These are phyloP conservation scores for Elymus sibiricus DNA, from an alignment of 176 grass and related monocot species.

Conservation along the genomic window DNA sequence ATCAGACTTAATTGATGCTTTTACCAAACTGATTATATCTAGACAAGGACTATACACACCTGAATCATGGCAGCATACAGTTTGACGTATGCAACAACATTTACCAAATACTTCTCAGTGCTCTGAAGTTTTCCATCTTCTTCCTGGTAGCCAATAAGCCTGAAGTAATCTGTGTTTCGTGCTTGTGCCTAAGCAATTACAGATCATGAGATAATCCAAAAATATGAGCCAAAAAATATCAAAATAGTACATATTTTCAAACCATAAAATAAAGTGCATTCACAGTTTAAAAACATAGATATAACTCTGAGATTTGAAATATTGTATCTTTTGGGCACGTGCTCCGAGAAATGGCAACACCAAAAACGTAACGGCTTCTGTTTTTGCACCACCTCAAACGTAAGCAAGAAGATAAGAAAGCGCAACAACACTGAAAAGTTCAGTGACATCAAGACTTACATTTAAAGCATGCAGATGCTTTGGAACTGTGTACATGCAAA, in stretches of 20 bases:
- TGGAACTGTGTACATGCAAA: constrained; percentile 89
- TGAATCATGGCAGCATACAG: constrained; percentile 89
- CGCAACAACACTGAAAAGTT: not conserved
- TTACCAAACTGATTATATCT: not conserved
- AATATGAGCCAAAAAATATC: not conserved
- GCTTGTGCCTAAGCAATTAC: constrained; percentile 48
- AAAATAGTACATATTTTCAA: not conserved
- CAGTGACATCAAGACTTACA: constrained; percentile 49
- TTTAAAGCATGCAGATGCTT: constrained; percentile 89
- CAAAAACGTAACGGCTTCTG: not conserved
- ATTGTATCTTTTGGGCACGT: constrained; percentile 8
- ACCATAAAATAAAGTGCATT: not conserved
- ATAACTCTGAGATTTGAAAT: constrained; percentile 1
- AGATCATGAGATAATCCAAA: constrained; percentile 6
- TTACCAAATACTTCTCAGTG: constrained; percentile 60
- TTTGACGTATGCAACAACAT: constrained; percentile 67
- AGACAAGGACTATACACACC: constrained; percentile 46
- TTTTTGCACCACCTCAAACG: constrained; percentile 1
- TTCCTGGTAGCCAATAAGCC: constrained; percentile 74
- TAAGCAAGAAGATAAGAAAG: constrained; percentile 11
- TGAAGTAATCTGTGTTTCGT: constrained; percentile 59
- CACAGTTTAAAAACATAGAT: constrained; percentile 9
- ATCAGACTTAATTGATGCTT: not conserved
- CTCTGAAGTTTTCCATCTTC: constrained; percentile 73
- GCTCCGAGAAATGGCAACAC: not conserved